Percentiles rank a stretch among this genome's conserved stretches.
These are phyloP conservation scores for Leishmania lainsoni DNA, from an alignment of 208 protist species.

Conservation along the genomic window DNA sequence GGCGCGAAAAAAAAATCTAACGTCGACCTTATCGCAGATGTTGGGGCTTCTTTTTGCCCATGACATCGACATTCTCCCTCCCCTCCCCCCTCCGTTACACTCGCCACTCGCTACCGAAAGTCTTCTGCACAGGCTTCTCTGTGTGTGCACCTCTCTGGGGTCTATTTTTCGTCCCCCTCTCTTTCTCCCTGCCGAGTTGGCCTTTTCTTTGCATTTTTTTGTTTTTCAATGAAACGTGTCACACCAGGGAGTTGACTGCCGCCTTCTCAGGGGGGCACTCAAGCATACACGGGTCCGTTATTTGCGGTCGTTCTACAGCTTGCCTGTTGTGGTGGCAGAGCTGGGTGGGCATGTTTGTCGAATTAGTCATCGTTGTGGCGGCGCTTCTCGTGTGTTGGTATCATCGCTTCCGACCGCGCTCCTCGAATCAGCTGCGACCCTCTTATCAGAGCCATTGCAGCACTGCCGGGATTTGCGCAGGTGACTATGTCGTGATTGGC, in stretches of 20 bases:
- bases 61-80: no score
- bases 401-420: constrained; percentile 35
- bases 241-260: neutral
- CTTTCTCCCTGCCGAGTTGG: neutral
- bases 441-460: constrained; percentile 18
- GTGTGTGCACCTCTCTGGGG: neutral
- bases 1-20: neutral
- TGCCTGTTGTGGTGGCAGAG: neutral
- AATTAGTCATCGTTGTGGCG: constrained; percentile 16
- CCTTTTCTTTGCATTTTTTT: neutral
- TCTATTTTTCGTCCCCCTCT: neutral
- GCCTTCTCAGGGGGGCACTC: neutral
- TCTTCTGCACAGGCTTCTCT: neutral
- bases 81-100: neutral
- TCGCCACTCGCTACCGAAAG: neutral
- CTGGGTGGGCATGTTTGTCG: constrained; percentile 20
- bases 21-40: neutral
- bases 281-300: neutral
- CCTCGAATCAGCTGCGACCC: constrained; percentile 34
- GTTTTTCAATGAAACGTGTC: neutral
- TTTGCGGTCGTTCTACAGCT: neutral
- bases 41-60: no score
- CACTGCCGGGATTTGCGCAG: neutral
- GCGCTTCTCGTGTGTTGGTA: constrained; percentile 38
- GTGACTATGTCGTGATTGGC: constrained; percentile 84